Conservation (phyloP, 805 yeast species). For the Lipomyces anomalus region DNA sequence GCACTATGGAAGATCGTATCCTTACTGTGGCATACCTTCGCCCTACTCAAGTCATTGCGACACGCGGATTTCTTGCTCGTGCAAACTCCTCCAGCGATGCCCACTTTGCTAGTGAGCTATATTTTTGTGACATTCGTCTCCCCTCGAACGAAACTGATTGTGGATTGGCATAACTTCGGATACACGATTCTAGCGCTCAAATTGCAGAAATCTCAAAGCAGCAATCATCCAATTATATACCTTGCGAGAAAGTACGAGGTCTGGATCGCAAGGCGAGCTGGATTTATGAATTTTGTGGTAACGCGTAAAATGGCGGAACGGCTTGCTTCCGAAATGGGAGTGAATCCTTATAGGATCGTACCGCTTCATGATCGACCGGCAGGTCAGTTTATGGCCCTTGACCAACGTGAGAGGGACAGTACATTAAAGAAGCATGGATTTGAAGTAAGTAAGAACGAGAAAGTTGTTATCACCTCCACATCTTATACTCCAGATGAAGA, state of each 20-base stretch:
- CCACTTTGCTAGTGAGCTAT: constrained; percentile 62
- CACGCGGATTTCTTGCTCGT: constrained; percentile 66
- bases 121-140: constrained; percentile 45
- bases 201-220: constrained; percentile 38
- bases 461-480: constrained; percentile 77
- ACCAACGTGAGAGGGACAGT: constrained; percentile 28
- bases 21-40: constrained; percentile 47
- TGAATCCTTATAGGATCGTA: constrained; percentile 44
- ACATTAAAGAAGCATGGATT: constrained; percentile 36
- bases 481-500: constrained; percentile 97
- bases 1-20: constrained; percentile 55
- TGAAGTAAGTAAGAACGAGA: constrained; percentile 35
- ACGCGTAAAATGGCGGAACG: constrained; percentile 65
- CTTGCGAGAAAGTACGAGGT: constrained; percentile 59
- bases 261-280: constrained; percentile 45
- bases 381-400: constrained; percentile 51
- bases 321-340: constrained; percentile 50
- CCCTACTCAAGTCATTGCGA: constrained; percentile 47
- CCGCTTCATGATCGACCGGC: constrained; percentile 88
- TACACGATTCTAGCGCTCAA: constrained; percentile 72
- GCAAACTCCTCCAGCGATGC: constrained; percentile 85
- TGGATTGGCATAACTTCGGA: constrained; percentile 97
- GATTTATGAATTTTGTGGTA: constrained; percentile 68
- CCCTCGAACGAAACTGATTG: constrained; percentile 56
- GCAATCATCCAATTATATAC: constrained; percentile 55